Conservation (phyloP, 352 stramenopile species). For the Globisporangium carolinianum region DNA sequence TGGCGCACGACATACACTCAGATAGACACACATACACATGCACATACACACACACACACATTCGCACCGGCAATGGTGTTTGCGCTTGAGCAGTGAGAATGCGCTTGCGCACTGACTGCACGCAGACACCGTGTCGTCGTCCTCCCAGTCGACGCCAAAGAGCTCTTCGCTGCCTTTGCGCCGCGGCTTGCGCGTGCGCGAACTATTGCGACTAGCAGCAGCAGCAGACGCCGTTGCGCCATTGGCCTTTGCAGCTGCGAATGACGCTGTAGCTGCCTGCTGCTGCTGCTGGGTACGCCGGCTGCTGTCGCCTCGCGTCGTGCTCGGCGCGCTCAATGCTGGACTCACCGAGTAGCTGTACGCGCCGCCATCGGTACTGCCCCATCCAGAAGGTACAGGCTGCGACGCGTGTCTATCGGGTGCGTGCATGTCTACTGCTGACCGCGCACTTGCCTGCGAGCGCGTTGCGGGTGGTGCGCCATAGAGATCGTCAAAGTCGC, state of each 20-base stretch:
- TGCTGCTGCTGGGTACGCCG: neutral
- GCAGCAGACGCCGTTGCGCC: conserved; percentile 1
- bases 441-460: conserved; percentile 4
- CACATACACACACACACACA: neutral
- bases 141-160: conserved; percentile 61
- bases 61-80: conserved; percentile 65
- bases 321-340: conserved; percentile 11
- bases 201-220: no score
- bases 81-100: conserved; percentile 66
- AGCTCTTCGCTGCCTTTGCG: conserved; percentile 52
- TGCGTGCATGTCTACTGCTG: neutral
- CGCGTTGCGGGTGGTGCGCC: conserved; percentile 41
- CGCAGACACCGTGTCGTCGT: conserved; percentile 27
- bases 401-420: no score
- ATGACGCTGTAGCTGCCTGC: neutral
- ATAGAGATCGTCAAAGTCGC: conserved; percentile 76
- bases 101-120: conserved; percentile 48
- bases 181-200: conserved; percentile 7
- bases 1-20: no score
- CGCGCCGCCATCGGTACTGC: neutral
- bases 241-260: neutral
- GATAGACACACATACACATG: neutral
- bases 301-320: neutral
- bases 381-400: neutral
- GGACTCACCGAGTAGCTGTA: conserved; percentile 13